Conservation (phyloP, 1,284 basidiomycete species). For the Salmacisia buchloeana region DNA sequence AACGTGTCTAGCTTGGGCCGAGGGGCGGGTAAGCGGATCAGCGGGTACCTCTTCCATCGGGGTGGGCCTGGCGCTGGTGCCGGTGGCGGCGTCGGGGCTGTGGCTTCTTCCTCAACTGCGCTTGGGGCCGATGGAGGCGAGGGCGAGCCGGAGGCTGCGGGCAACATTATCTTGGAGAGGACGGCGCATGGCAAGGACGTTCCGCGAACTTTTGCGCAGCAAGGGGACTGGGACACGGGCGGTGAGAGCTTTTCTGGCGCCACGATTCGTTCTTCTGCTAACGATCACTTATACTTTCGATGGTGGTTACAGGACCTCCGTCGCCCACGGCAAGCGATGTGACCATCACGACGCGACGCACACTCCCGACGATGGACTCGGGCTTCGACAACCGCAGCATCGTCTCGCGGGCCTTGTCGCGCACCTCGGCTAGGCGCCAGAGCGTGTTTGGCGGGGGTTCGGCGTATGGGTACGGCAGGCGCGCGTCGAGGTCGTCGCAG, state of each 20-base stretch:
- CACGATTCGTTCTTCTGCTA: no score
- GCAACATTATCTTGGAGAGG: not conserved
- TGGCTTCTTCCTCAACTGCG: not conserved
- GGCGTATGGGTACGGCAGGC: conserved; percentile 34
- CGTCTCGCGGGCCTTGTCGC: conserved; percentile 21
- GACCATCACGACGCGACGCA: conserved; percentile 32
- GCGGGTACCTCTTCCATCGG: conserved; percentile 32
- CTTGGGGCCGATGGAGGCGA: not conserved
- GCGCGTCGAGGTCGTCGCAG: conserved; percentile 13
- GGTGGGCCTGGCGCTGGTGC: conserved; percentile 14
- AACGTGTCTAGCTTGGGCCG: conserved; percentile 29
- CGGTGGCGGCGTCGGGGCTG: conserved; percentile 10
- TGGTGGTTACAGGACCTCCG: conserved; percentile 17
- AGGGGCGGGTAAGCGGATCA: conserved; percentile 36
- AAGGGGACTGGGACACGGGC: conserved; percentile 43
- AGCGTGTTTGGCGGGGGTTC: conserved; percentile 34
- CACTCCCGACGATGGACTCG: conserved; percentile 22
- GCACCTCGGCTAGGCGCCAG: conserved; percentile 33
- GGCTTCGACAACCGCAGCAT: conserved; percentile 25
- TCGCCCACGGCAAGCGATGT: conserved; percentile 30
- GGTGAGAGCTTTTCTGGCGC: conserved; percentile 11
- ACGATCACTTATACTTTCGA: not conserved
- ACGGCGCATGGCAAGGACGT: conserved; percentile 15
- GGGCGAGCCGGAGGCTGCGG: not conserved
- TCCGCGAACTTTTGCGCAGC: conserved; percentile 39